phyloP scores from a whole-genome alignment of 306 rosid species.

The Senna siamea region DNA sequence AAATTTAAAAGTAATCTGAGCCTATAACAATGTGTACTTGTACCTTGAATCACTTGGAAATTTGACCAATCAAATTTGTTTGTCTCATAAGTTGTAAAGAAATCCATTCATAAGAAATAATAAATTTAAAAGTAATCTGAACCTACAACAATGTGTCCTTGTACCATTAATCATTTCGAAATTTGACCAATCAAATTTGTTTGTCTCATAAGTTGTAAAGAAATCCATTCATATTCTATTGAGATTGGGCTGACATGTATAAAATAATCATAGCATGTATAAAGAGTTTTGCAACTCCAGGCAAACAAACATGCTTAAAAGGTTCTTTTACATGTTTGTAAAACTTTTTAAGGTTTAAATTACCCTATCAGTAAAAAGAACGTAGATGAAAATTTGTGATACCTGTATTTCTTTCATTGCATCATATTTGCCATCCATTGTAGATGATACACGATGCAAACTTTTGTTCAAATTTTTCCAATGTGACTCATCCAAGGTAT shows the following conservation, averaged over 20 bases:
- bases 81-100: slow-evolving; percentile 8
- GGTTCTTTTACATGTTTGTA: neutral
- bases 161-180: slow-evolving; percentile 20
- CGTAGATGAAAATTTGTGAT: neutral
- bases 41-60: slow-evolving; percentile 20
- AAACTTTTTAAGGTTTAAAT: slow-evolving; percentile 13
- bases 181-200: slow-evolving; percentile 4
- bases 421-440: slow-evolving; percentile 88
- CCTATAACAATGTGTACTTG: neutral
- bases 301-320: slow-evolving; percentile 23
- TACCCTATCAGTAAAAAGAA: slow-evolving; percentile 20
- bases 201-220: slow-evolving; percentile 12
- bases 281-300: slow-evolving; percentile 13
- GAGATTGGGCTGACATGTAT: neutral
- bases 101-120: too few species aligned
- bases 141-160: neutral
- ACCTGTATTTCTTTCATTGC: slow-evolving; percentile 75
- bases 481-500: slow-evolving; percentile 75
- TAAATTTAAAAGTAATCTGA: neutral
- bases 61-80: slow-evolving; percentile 3
- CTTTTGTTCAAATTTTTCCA: slow-evolving; percentile 82
- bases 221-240: neutral
- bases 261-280: neutral
- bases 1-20: neutral
- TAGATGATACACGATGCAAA: slow-evolving; percentile 75